phyloP scores from a whole-genome alignment of 257 asterid species.

The Fraxinus americana region DNA sequence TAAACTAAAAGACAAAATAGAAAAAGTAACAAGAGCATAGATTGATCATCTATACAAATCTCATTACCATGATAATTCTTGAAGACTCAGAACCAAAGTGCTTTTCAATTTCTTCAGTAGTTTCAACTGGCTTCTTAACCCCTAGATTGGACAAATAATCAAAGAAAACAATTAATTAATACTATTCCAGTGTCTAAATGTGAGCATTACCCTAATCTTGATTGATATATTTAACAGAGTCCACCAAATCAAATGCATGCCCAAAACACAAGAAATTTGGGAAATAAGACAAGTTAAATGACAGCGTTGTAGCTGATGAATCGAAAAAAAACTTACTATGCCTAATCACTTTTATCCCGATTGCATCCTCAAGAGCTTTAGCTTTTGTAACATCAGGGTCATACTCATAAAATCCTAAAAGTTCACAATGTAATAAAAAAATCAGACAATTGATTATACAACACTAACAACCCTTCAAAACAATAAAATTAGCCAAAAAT shows the following conservation, averaged over 20 bases:
- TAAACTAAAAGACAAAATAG: too few species aligned
- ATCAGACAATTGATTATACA: too few species aligned
- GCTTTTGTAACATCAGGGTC: too few species aligned
- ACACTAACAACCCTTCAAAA: too few species aligned
- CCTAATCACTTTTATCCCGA: too few species aligned
- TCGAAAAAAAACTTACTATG: too few species aligned
- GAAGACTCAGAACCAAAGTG: conserved; percentile 86
- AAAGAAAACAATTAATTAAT: conserved; percentile 14
- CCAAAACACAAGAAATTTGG: neutral
- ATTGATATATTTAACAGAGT: neutral
- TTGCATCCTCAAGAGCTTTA: too few species aligned
- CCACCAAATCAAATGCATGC: conserved; percentile 4
- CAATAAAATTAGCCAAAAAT: too few species aligned
- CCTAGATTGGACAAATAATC: conserved; percentile 41
- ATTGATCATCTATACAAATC: neutral
- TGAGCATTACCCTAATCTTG: conserved; percentile 5
- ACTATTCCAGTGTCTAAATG: conserved; percentile 9
- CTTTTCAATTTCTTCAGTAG: conserved; percentile 83
- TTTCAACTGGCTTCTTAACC: conserved; percentile 90
- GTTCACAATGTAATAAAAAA: too few species aligned
- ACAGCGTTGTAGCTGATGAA: neutral
- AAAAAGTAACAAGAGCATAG: too few species aligned
- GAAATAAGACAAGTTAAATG: neutral
- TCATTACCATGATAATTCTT: conserved; percentile 71
- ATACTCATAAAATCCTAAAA: too few species aligned